Evolutionary conservation across 1,284 basidiomycete species (phyloP).

Genomic region (Neolentinus lepideus): DNA sequence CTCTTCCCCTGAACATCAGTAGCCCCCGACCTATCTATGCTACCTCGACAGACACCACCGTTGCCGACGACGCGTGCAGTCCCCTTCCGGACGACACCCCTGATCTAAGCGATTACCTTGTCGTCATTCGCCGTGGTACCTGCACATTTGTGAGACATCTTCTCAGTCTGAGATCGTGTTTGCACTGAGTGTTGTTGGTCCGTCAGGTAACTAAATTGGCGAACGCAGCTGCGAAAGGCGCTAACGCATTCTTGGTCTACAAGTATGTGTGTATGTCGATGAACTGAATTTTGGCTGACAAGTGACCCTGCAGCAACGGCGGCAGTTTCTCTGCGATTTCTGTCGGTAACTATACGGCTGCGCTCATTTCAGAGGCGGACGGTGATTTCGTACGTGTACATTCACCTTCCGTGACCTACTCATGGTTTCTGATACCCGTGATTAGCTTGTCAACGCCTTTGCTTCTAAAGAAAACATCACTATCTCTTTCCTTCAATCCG

Average conservation of each 20-base stretch:
- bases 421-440: slow-evolving; percentile 11
- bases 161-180: slow-evolving; percentile 3
- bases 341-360: slow-evolving; percentile 36
- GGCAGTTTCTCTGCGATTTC: slow-evolving; percentile 30
- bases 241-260: slow-evolving; percentile 42
- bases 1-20: slow-evolving; percentile 28
- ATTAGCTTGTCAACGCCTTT: slow-evolving; percentile 32
- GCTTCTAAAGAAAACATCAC: slow-evolving; percentile 29
- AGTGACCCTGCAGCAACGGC: slow-evolving; percentile 29
- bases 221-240: slow-evolving; percentile 46
- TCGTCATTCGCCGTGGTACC: slow-evolving; percentile 43
- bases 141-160: slow-evolving; percentile 33
- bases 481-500: slow-evolving; percentile 36
- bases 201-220: slow-evolving; percentile 25
- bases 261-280: slow-evolving; percentile 28
- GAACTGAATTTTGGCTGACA: not conserved
- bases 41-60: slow-evolving; percentile 33
- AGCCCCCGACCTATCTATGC: slow-evolving; percentile 33
- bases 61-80: slow-evolving; percentile 44
- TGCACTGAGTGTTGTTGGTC: slow-evolving; percentile 8
- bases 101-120: slow-evolving; percentile 39
- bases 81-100: slow-evolving; percentile 45
- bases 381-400: slow-evolving; percentile 23
- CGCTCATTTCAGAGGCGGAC: slow-evolving; percentile 27
- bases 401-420: slow-evolving; percentile 5